Percentiles rank a stretch among this genome's conserved stretches.
Conservation (phyloP, 1,139 yeast genomes). For the Yamadazyma pseudoaaseri region DNA sequence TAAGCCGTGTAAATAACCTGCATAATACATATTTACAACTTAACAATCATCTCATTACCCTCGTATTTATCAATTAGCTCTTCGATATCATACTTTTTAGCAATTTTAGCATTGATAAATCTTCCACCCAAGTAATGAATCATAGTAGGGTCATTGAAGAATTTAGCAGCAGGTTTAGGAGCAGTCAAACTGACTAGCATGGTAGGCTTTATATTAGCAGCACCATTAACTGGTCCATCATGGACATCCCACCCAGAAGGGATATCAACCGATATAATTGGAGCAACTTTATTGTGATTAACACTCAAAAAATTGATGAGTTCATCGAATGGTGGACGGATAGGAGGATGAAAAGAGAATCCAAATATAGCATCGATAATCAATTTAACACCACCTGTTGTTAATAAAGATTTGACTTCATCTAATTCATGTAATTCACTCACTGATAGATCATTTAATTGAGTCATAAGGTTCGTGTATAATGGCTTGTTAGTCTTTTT, state of each 20-base stretch:
- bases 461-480: conserved; percentile 50
- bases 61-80: conserved; percentile 31
- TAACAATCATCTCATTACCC: conserved; percentile 39
- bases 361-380: conserved; percentile 89
- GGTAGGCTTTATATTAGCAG: conserved; percentile 52
- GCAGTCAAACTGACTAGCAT: conserved; percentile 84
- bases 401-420: conserved; percentile 30
- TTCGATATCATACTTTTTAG: conserved; percentile 68
- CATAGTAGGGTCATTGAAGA: conserved; percentile 28
- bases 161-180: conserved; percentile 73
- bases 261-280: conserved; percentile 80
- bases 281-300: conserved; percentile 36
- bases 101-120: conserved; percentile 65
- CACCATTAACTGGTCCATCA: conserved; percentile 55
- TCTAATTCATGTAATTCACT: conserved; percentile 38
- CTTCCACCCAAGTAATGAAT: conserved; percentile 89
- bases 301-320: conserved; percentile 49
- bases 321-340: conserved; percentile 73
- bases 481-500: conserved; percentile 49
- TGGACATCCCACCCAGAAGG: conserved; percentile 99
- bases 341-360: conserved; percentile 87
- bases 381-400: conserved; percentile 19
- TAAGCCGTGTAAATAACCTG: too few species aligned
- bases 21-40: too few species aligned
- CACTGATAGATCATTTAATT: conserved; percentile 57